Evolutionary conservation across 148 eudicot genomes (phyloP).

Genomic region (Rhododendron griersonianum): DNA sequence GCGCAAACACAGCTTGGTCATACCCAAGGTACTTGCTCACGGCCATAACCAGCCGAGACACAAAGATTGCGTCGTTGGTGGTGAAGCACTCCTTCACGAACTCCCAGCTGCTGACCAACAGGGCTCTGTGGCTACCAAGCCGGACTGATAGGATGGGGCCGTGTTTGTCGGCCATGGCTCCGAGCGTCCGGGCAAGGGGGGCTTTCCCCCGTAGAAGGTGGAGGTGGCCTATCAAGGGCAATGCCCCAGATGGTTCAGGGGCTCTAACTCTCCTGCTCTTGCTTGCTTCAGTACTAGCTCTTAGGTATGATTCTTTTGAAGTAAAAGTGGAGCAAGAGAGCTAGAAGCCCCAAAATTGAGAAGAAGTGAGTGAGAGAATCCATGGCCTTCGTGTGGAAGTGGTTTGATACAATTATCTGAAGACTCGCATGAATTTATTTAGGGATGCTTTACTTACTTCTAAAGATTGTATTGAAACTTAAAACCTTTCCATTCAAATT

Average conservation of each 20-base stretch:
- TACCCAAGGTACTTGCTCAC: slow-evolving; percentile 21
- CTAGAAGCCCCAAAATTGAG: background rate
- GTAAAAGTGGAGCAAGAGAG: background rate
- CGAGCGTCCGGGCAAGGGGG: slow-evolving; percentile 30
- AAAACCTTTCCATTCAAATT: too few relatives aligned
- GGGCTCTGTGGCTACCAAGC: slow-evolving; percentile 19
- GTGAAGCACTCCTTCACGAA: slow-evolving; percentile 28
- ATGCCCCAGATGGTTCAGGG: slow-evolving; percentile 36
- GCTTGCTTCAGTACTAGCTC: background rate
- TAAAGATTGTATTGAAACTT: too few relatives aligned
- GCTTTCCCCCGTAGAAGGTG: slow-evolving; percentile 19
- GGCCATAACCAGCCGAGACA: slow-evolving; percentile 12
- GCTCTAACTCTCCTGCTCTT: background rate
- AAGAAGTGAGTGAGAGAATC: background rate
- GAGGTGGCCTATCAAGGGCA: slow-evolving; percentile 42
- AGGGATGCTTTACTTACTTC: too few relatives aligned
- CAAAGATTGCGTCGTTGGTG: slow-evolving; percentile 19
- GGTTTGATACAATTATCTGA: background rate
- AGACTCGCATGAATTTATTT: background rate
- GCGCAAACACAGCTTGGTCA: slow-evolving; percentile 20
- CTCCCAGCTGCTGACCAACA: slow-evolving; percentile 29
- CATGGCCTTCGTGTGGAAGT: background rate
- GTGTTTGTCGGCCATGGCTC: slow-evolving; percentile 29
- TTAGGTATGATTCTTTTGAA: background rate
- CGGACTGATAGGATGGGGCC: slow-evolving; percentile 29